phyloP scores from a whole-genome alignment of 345 rosid genomes.

The Mangifera indica region DNA sequence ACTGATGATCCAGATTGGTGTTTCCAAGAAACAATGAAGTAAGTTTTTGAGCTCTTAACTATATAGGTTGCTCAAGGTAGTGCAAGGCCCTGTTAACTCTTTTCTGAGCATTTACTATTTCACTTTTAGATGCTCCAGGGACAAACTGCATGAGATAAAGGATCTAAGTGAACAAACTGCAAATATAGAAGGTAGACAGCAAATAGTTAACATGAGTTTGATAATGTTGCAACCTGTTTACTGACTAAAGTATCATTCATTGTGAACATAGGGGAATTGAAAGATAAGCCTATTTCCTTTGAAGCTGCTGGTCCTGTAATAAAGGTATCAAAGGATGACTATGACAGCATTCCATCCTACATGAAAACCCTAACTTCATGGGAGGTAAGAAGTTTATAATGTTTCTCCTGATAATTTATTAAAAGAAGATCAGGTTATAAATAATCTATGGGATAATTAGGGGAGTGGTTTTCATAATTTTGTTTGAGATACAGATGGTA shows the following conservation, averaged over 20 bases:
- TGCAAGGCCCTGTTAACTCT: background rate
- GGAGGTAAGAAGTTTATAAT: conserved; percentile 59
- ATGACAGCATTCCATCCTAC: conserved; percentile 69
- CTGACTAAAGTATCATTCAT: background rate
- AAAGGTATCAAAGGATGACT: conserved; percentile 50
- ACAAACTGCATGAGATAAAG: conserved; percentile 27
- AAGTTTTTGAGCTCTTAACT: conserved; percentile 24
- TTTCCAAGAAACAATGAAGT: conserved; percentile 41
- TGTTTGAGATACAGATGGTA: background rate
- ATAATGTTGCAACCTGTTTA: background rate
- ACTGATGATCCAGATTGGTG: conserved; percentile 25
- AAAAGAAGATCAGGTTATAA: background rate
- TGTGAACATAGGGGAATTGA: conserved; percentile 27
- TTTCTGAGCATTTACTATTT: background rate
- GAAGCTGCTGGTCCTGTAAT: conserved; percentile 30
- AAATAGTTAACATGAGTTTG: background rate
- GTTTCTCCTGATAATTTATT: background rate
- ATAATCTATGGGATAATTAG: background rate
- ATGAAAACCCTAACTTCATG: conserved; percentile 69
- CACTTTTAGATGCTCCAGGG: conserved; percentile 31
- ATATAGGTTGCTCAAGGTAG: conserved; percentile 8
- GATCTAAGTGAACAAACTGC: conserved; percentile 21
- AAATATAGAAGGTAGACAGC: conserved; percentile 39
- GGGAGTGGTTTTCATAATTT: conserved; percentile 2
- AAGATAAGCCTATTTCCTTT: conserved; percentile 23